Evolutionary conservation across 1,284 basidiomycete genomes (phyloP), one percentile per base, ranked within the genome.

Genomic region (Ganoderma boninense): DNA sequence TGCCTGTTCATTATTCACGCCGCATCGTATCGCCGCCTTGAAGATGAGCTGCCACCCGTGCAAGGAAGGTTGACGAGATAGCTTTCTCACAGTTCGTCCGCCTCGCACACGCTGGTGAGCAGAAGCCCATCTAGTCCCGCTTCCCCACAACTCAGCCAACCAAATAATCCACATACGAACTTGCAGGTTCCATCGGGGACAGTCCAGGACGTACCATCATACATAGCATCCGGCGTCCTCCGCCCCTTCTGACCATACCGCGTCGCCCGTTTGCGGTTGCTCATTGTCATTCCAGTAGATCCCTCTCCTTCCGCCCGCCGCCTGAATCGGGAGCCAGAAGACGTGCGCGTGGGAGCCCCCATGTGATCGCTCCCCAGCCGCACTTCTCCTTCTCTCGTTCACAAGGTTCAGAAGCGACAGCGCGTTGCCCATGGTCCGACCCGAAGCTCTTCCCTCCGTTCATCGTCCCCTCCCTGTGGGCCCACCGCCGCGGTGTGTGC

Each of bases 361-460:
- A 57, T 57, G 54, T 57, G 54, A 57, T 16, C 10, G 29, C 32
- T 32, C 29, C 29, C 54, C 54, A 14, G 18, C 49, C 23, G 32
- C 26, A 57, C n/a, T n/a, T n/a, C n/a, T n/a, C n/a, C 29, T 57
- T 57, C 32, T n/a, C 32, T 52, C 40, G 49, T 20, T 10, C 11
- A 11, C 62, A 64, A 40, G 46, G 38, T 52, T 64, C 62, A 64
- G 62, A 64, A 64, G 63, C 35, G 23, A 29, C 29, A 29, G 54
- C 54, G 29, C 54, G 32, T 57, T 29, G 23, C 44, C 16, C 26
- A 66, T 38, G 65, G 29, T 66, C 65, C 65, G 65, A 66, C 14
- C 65, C 65, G 57, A 44, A n/a, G 65, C 26, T 38, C 56, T 43
- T 46, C 43, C 7, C 18, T 57, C 54, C 54, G 26, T 57, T 35